Conservation (phyloP, 768 basidiomycete species). For the Amanita thiersii region DNA sequence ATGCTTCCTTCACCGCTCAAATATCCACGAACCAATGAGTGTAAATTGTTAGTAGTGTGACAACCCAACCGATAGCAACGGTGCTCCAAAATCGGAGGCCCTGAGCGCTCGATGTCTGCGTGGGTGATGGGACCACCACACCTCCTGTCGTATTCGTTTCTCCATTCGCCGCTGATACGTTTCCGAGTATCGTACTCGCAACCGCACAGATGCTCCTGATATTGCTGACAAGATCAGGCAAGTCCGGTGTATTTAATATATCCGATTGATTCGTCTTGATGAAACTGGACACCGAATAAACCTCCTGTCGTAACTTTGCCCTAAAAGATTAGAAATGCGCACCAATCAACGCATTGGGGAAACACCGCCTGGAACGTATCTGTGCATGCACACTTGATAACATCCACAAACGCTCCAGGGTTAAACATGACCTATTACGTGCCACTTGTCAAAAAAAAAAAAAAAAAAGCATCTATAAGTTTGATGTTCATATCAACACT, state of each 20-base stretch:
- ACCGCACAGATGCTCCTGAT: slow-evolving; percentile 46
- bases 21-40: no score
- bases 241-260: slow-evolving; percentile 35
- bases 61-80: background rate
- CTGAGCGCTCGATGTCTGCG: slow-evolving; percentile 16
- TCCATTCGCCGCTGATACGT: slow-evolving; percentile 35
- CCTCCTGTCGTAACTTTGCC: slow-evolving; percentile 19
- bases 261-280: slow-evolving; percentile 25
- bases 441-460: background rate
- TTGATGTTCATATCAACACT: no score
- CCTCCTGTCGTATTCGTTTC: slow-evolving; percentile 21
- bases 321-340: slow-evolving; percentile 9
- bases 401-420: slow-evolving; percentile 52
- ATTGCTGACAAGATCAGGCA: slow-evolving; percentile 39
- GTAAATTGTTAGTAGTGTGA: background rate
- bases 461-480: background rate
- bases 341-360: slow-evolving; percentile 69
- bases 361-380: slow-evolving; percentile 35
- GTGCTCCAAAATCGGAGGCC: background rate
- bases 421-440: slow-evolving; percentile 48
- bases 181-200: slow-evolving; percentile 43
- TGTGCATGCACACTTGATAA: slow-evolving; percentile 57
- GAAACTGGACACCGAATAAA: slow-evolving; percentile 28
- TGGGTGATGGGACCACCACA: slow-evolving; percentile 14
- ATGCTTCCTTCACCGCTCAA: no score